phyloP scores from a whole-genome alignment of 208 protist genomes.

The Trypanosomatidae sp. region DNA sequence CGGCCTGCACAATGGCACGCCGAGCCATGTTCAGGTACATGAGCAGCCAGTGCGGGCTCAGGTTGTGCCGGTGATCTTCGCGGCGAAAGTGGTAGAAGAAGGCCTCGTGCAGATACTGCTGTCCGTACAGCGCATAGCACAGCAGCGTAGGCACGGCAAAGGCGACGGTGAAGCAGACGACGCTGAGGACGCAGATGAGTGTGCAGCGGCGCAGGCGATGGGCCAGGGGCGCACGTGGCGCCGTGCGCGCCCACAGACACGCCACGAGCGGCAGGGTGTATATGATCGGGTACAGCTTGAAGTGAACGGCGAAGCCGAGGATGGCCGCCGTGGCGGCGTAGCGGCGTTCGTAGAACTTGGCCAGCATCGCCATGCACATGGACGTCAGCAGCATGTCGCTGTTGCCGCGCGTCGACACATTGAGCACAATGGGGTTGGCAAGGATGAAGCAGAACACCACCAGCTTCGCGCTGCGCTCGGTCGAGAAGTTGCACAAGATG shows the following conservation, averaged over 20 bases:
- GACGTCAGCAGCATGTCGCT: constrained; percentile 88
- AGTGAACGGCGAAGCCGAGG: constrained; percentile 79
- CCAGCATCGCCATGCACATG: constrained; percentile 66
- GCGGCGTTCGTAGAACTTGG: constrained; percentile 33
- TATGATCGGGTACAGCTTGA: constrained; percentile 91
- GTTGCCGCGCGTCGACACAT: constrained; percentile 90
- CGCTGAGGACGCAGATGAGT: constrained; percentile 17
- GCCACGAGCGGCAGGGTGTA: constrained; percentile 79
- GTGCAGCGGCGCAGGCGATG: too few relatives aligned
- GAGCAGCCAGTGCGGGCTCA: constrained; percentile 87
- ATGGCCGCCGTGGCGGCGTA: constrained; percentile 32
- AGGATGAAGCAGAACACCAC: constrained; percentile 71
- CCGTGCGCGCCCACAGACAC: too few relatives aligned
- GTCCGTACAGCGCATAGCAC: constrained; percentile 50
- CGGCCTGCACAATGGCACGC: too few relatives aligned
- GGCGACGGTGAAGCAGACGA: constrained; percentile 19
- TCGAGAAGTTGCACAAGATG: constrained; percentile 45
- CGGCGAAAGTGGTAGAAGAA: constrained; percentile 74
- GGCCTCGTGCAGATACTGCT: constrained; percentile 63
- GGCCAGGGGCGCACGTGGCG: too few relatives aligned
- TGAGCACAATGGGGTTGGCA: constrained; percentile 88
- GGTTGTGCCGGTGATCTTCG: constrained; percentile 88
- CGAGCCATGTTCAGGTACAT: constrained; percentile 77
- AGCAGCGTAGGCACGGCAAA: constrained; percentile 34
- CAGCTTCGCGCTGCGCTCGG: constrained; percentile 37